These are phyloP conservation scores for Russula dissimulans DNA, from an alignment of 768 basidiomycete species.

Conservation along the genomic window DNA sequence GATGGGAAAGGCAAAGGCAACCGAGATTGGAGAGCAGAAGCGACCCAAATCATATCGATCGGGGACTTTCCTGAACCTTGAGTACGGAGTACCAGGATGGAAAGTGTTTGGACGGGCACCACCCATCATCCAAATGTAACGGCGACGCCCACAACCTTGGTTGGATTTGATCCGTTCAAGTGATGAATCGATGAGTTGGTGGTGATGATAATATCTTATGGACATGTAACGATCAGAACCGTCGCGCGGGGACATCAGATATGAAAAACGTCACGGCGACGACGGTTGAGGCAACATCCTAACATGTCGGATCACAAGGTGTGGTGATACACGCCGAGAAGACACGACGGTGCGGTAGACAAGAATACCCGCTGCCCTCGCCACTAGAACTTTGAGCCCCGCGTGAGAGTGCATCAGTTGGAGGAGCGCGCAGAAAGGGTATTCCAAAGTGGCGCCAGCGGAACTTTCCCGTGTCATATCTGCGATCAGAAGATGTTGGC, in stretches of 20 bases:
- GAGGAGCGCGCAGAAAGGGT: too few relatives aligned
- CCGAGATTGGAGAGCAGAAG: background rate
- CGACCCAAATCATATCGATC: background rate
- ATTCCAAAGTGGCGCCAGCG: too few relatives aligned
- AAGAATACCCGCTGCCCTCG: background rate
- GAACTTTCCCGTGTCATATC: slow-evolving; percentile 1
- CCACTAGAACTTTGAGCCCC: too few relatives aligned
- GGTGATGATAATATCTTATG: background rate
- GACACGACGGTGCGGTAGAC: background rate
- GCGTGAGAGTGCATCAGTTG: too few relatives aligned
- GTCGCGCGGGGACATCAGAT: background rate
- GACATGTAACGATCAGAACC: background rate
- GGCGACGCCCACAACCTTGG: background rate
- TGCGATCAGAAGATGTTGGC: background rate
- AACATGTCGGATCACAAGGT: slow-evolving; percentile 3
- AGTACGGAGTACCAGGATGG: background rate
- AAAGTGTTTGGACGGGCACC: background rate
- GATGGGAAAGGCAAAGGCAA: background rate
- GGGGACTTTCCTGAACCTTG: background rate
- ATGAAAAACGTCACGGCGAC: background rate
- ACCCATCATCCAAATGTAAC: background rate
- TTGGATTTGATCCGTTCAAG: background rate
- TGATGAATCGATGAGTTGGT: background rate
- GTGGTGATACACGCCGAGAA: background rate
- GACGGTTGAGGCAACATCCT: background rate